Percentiles rank a stretch among this genome's conserved stretches.
These are phyloP conservation scores for Escovopsis sp. DNA, from an alignment of 2,329 filamentous ascomycete genomes.

Conservation along the genomic window DNA sequence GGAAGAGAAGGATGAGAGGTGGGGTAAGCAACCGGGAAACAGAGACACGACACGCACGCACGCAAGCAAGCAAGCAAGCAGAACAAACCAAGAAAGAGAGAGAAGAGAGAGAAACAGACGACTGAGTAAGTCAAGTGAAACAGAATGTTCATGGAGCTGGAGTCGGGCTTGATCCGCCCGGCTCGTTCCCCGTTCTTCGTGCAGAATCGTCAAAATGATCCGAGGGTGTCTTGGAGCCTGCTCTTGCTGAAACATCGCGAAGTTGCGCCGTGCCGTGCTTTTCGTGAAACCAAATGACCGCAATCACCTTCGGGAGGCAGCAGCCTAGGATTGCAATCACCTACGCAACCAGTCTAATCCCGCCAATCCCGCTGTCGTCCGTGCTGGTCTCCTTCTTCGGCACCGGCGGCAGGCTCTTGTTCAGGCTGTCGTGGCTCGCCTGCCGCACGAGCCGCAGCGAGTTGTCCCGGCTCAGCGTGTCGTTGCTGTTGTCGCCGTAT, in stretches of 20 bases:
- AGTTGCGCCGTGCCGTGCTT: conserved; percentile 7
- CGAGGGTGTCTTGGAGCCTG: conserved; percentile 1
- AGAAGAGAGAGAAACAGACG: conserved; percentile 1
- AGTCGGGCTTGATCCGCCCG: conserved; percentile 6
- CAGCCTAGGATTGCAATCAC: conserved; percentile 4
- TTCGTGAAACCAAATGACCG: conserved; percentile 6
- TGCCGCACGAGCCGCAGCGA: conserved; percentile 17
- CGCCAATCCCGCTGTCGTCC: conserved; percentile 11
- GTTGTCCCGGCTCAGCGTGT: conserved; percentile 14
- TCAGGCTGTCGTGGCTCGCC: conserved; percentile 40
- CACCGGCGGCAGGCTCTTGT: conserved; percentile 44
- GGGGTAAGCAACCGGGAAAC: no score
- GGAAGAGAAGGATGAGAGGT: conserved; percentile 1
- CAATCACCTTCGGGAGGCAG: conserved; percentile 8
- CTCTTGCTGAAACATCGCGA: conserved; percentile 6
- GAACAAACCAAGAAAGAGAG: conserved; percentile 2
- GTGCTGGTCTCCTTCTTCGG: conserved; percentile 21
- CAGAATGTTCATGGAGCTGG: conserved; percentile 4
- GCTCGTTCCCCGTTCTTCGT: conserved; percentile 6
- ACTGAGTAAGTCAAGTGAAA: background rate
- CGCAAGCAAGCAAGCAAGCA: conserved; percentile 1
- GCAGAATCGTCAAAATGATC: conserved; percentile 6
- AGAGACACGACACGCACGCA: no score
- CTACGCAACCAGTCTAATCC: conserved; percentile 19
- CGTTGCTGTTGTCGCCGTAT: conserved; percentile 24